phyloP scores from a whole-genome alignment of 768 basidiomycete species.

The Mycena floridula region DNA sequence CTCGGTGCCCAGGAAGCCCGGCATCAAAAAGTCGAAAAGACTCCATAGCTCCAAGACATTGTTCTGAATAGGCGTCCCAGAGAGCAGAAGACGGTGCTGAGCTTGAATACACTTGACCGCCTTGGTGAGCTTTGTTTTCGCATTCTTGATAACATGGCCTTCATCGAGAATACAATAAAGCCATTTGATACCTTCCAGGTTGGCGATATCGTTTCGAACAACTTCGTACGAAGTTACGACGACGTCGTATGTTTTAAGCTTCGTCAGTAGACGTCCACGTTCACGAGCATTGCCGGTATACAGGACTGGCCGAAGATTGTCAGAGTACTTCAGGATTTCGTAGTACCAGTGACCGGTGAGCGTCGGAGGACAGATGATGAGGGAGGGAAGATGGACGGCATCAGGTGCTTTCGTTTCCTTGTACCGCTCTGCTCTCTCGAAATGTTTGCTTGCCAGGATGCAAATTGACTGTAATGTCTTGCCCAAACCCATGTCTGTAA shows the following conservation, averaged over 20 bases:
- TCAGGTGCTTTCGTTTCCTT: slow-evolving; percentile 65
- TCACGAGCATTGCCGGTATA: slow-evolving; percentile 89
- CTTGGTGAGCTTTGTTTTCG: slow-evolving; percentile 95
- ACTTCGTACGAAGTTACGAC: slow-evolving; percentile 98
- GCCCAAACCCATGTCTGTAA: slow-evolving; percentile 93
- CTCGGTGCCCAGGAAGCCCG: slow-evolving; percentile 97
- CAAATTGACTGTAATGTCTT: slow-evolving; percentile 98
- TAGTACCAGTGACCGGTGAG: slow-evolving; percentile 99
- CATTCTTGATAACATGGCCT: slow-evolving; percentile 98
- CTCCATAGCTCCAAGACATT: slow-evolving; percentile 99
- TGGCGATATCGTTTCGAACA: slow-evolving; percentile 87
- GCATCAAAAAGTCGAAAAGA: slow-evolving; percentile 98
- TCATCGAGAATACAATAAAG: slow-evolving; percentile 97
- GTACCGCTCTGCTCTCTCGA: slow-evolving; percentile 71
- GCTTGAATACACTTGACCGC: slow-evolving; percentile 89
- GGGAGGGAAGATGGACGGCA: slow-evolving; percentile 81
- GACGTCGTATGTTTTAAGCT: slow-evolving; percentile 72
- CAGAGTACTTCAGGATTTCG: slow-evolving; percentile 89
- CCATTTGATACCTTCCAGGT: slow-evolving; percentile 73
- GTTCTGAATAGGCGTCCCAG: slow-evolving; percentile 98
- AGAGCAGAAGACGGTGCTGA: slow-evolving; percentile 90
- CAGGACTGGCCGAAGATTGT: slow-evolving; percentile 75
- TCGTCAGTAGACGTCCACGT: slow-evolving; percentile 59
- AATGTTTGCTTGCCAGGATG: slow-evolving; percentile 90
- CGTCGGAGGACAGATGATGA: slow-evolving; percentile 96